These are phyloP conservation scores for Colletotrichum australisinense DNA, from an alignment of 2,329 filamentous ascomycete species.

Conservation along the genomic window DNA sequence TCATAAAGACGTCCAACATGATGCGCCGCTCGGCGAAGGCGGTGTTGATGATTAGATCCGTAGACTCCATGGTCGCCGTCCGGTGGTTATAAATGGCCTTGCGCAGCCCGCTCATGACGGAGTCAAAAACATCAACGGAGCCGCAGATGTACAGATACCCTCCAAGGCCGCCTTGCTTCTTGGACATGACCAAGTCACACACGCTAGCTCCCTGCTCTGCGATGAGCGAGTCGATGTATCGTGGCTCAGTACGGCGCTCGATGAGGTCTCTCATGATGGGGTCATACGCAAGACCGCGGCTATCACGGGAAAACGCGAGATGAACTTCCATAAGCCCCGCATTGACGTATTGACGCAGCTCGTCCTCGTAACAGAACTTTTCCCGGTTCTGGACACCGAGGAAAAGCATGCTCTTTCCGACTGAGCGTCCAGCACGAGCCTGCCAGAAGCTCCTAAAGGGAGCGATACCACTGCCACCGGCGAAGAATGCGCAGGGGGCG, in stretches of 20 bases:
- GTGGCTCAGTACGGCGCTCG: constrained; percentile 59
- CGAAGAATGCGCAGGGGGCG: constrained; percentile 63
- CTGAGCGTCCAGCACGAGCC: constrained; percentile 52
- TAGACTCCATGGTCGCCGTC: constrained; percentile 61
- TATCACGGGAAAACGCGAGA: constrained; percentile 63
- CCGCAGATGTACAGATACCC: constrained; percentile 43
- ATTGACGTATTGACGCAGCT: constrained; percentile 57
- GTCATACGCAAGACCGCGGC: constrained; percentile 59
- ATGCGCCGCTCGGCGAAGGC: constrained; percentile 67
- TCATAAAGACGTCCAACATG: constrained; percentile 69
- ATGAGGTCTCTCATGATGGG: constrained; percentile 53
- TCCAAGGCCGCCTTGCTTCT: constrained; percentile 62
- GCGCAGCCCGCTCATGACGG: constrained; percentile 66
- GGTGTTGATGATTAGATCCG: constrained; percentile 61
- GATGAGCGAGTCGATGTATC: constrained; percentile 64
- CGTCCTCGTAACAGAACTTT: constrained; percentile 62
- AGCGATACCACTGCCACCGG: constrained; percentile 64
- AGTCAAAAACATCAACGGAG: constrained; percentile 56
- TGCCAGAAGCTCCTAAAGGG: constrained; percentile 67
- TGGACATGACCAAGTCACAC: constrained; percentile 66
- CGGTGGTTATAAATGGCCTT: constrained; percentile 65
- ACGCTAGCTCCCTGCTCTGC: constrained; percentile 62
- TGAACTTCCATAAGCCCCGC: constrained; percentile 63
- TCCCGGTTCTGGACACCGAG: constrained; percentile 64
- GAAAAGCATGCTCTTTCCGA: constrained; percentile 61